Base-by-base conservation (phyloP, 495 filamentous ascomycete genomes). In the Neurospora africana region DNA sequence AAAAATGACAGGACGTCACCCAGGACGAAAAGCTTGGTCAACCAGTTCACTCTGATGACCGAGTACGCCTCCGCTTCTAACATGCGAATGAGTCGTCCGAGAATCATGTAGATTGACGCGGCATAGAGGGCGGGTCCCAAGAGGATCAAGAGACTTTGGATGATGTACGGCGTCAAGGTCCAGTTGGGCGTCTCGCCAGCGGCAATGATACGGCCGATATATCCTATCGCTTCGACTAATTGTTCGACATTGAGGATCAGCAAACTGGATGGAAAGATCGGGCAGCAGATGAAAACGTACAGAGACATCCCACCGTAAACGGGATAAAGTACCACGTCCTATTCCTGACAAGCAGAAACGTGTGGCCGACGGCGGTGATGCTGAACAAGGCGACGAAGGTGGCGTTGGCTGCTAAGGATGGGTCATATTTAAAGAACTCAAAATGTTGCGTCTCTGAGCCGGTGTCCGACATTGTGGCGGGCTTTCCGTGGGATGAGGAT, bases 281-380 rank as follows among this genome's bases (percentile, higher is more conserved):
- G n/a, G n/a, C n/a, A n/a, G n/a, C n/a, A n/a, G n/a, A 44, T 33
- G 9, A 27, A 5, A 23, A 82, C 85, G 74, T 82, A 90, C 88
- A 88, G 17, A 85, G 67, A 33, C 86, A 84, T 11, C 88, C 89
- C 37, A 90, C 76, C 8, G 88, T 37, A 35, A 91, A 84, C 0
- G 90, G 85, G 9, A 86, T 85, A 67, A 91, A 88, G 77, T 88
- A 91, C 86, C 86, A 91, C 9, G 84, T 86, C 72, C 81, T 80
- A 21, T 79, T 82, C 35, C 76, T 81, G 43, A 82, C 68, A 8
- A 91, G 72, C 69, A 88, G 84, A 68, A 80, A 83, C 35, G 78
- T 33, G 73, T 92, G 90, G 3, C 79, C 72, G 5, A 81, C 23
- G 6, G 86, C 77, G 0, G 83, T 77, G 39, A 85, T 61, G 40